These are phyloP conservation scores for Mucor velutinosus DNA, from an alignment of 371 early-diverging fungal species.

Conservation along the genomic window DNA sequence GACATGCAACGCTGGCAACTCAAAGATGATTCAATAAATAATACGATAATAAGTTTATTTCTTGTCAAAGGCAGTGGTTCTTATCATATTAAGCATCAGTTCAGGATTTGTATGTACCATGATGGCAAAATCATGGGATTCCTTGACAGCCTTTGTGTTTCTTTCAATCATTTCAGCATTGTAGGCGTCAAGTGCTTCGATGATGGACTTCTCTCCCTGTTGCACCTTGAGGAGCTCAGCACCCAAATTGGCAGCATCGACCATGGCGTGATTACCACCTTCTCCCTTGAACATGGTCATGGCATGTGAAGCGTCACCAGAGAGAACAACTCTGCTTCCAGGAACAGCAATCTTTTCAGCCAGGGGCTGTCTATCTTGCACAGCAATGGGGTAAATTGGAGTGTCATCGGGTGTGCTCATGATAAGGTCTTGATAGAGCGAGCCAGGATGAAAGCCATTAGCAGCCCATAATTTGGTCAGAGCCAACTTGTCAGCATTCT, in stretches of 20 bases:
- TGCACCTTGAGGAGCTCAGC: constrained; percentile 12
- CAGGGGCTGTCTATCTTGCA: constrained; percentile 12
- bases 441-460: background rate
- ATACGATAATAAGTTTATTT: background rate
- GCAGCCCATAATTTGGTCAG: background rate
- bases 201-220: constrained; percentile 13
- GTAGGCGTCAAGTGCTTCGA: constrained; percentile 25
- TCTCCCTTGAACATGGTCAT: constrained; percentile 29
- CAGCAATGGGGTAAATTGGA: background rate
- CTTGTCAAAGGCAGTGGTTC: background rate
- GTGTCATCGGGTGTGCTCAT: background rate
- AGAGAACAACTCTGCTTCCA: constrained; percentile 3
- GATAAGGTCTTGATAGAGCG: background rate
- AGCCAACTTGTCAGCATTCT: background rate
- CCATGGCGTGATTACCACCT: constrained; percentile 44
- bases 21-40: no score
- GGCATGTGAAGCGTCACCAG: constrained; percentile 21
- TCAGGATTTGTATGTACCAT: constrained; percentile 7
- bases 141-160: constrained; percentile 24
- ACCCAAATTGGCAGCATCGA: constrained; percentile 28
- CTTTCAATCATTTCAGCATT: constrained; percentile 30
- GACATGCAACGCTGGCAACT: no score
- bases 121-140: constrained; percentile 24
- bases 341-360: background rate
- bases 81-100: background rate